phyloP scores from a whole-genome alignment of 163 green algal genomes.

The Scenedesmus sp. region DNA sequence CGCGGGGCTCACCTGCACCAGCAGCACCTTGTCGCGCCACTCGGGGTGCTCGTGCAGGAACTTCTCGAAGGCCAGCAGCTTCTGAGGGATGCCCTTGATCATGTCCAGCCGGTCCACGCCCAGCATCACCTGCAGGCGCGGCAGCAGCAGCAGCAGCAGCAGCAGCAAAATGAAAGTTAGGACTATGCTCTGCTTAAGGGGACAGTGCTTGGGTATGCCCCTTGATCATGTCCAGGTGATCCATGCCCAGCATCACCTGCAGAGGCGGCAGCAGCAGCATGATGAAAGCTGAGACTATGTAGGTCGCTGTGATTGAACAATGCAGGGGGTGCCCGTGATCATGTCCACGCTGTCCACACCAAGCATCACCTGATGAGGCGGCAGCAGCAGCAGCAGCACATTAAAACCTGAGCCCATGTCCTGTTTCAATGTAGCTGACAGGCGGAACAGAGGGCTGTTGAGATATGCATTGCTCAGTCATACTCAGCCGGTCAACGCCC shows the following conservation, averaged over 20 bases:
- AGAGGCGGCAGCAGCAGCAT: background rate
- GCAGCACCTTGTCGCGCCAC: conserved; percentile 91
- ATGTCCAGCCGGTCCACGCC: conserved; percentile 99
- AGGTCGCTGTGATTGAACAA: background rate
- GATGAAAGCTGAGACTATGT: too few relatives aligned
- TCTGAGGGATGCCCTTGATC: conserved; percentile 99
- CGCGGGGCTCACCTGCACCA: conserved; percentile 53
- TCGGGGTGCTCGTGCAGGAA: conserved; percentile 98
- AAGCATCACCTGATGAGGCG: conserved; percentile 92
- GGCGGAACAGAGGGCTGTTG: too few relatives aligned
- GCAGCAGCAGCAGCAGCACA: background rate
- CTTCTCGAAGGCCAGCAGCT: conserved; percentile 99
- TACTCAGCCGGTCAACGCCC: background rate
- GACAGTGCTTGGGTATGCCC: background rate
- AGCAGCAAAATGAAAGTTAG: background rate
- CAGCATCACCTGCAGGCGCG: conserved; percentile 92
- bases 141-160: background rate
- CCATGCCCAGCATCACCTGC: conserved; percentile 98
- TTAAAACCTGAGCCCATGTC: background rate
- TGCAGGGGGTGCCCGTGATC: conserved; percentile 84
- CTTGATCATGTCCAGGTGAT: conserved; percentile 99
- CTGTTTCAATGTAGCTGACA: background rate
- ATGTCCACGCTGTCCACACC: conserved; percentile 99
- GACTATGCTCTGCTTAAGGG: too few relatives aligned
- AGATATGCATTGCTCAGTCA: too few relatives aligned